Conservation (phyloP, 1,284 basidiomycete genomes). For the Puccinia brachypodii region DNA sequence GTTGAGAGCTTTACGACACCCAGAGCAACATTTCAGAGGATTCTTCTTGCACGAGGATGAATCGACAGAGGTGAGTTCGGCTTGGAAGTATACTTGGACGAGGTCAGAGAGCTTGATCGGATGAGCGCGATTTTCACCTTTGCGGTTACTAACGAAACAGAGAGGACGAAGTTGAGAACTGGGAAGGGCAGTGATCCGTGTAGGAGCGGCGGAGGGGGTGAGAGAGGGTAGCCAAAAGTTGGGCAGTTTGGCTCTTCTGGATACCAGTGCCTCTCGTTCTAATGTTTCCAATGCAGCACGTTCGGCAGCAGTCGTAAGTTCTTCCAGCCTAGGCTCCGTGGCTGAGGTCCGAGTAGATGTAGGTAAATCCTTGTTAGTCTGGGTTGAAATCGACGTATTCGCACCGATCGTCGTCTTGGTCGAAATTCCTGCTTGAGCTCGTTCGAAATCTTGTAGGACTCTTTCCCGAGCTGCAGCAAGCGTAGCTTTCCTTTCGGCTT, state of each 20-base stretch:
- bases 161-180: constrained; percentile 26
- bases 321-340: constrained; percentile 1
- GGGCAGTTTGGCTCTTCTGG: constrained; percentile 33
- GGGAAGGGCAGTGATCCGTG: neutral
- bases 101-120: constrained; percentile 36
- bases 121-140: constrained; percentile 41
- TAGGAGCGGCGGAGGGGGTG: constrained; percentile 35
- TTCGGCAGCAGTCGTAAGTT: constrained; percentile 32
- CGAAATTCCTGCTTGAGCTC: constrained; percentile 40
- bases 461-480: constrained; percentile 36
- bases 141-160: constrained; percentile 25
- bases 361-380: neutral
- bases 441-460: constrained; percentile 43
- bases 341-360: neutral
- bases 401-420: neutral
- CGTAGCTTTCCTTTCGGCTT: constrained; percentile 18
- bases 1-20: constrained; percentile 38
- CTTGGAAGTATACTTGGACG: constrained; percentile 23
- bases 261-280: constrained; percentile 22
- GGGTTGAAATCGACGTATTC: neutral
- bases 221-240: constrained; percentile 48
- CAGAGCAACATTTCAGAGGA: constrained; percentile 36
- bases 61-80: constrained; percentile 6
- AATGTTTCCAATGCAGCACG: constrained; percentile 23
- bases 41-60: constrained; percentile 2